Evolutionary conservation across 2,329 filamentous ascomycete species (phyloP).

Genomic region (Ramichloridium luteum): DNA sequence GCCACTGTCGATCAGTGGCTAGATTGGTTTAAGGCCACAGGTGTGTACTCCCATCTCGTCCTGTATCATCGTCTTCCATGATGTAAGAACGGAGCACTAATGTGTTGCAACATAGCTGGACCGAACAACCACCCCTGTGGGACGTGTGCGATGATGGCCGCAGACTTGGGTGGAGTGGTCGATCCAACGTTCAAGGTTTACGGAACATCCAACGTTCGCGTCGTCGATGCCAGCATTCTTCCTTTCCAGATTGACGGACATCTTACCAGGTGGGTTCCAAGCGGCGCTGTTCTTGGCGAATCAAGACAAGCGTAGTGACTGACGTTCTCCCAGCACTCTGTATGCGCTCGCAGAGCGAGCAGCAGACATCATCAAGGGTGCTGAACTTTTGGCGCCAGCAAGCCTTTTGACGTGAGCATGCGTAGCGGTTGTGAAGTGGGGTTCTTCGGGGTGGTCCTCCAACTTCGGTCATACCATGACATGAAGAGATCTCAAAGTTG

Average conservation of each 20-base stretch:
- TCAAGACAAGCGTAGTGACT: too few relatives aligned
- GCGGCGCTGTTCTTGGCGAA: too few relatives aligned
- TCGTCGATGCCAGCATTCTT: constrained; percentile 20
- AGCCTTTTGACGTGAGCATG: too few relatives aligned
- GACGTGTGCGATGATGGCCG: constrained; percentile 18
- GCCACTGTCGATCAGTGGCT: constrained; percentile 11
- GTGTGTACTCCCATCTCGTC: constrained; percentile 12
- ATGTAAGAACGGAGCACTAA: too few relatives aligned
- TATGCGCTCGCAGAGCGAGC: constrained; percentile 24
- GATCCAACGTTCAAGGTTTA: constrained; percentile 16
- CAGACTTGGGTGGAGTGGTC: constrained; percentile 15
- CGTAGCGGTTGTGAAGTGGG: too few relatives aligned
- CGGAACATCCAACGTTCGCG: constrained; percentile 14
- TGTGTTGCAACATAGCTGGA: too few relatives aligned
- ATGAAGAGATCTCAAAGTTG: too few relatives aligned
- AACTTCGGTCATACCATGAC: too few relatives aligned
- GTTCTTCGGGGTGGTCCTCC: too few relatives aligned
- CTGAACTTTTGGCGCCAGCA: background rate
- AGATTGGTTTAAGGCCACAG: constrained; percentile 7
- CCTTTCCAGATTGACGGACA: constrained; percentile 11
- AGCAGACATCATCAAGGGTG: constrained; percentile 22
- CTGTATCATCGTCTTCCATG: too few relatives aligned
- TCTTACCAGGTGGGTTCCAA: too few relatives aligned
- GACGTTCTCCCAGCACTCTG: constrained; percentile 11
- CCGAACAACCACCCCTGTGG: constrained; percentile 14